Evolutionary conservation across 257 asterid genomes (phyloP).

Genomic region (Avicennia marina): DNA sequence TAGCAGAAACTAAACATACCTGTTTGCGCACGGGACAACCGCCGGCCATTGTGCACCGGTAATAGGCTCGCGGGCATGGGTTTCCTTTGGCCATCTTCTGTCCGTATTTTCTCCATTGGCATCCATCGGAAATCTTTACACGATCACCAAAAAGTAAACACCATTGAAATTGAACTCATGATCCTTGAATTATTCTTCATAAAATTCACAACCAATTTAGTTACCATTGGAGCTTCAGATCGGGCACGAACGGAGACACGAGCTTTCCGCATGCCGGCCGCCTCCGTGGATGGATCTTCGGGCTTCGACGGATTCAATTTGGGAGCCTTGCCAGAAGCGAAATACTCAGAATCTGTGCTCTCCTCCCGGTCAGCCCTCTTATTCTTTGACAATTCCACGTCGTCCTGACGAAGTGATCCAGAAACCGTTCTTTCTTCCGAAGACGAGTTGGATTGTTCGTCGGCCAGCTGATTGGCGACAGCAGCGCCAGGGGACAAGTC

Average conservation of each 20-base stretch:
- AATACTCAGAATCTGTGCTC: constrained; percentile 76
- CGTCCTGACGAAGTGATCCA: constrained; percentile 40
- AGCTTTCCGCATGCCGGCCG: constrained; percentile 88
- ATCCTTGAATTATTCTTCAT: too few relatives aligned
- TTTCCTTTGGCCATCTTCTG: constrained; percentile 97
- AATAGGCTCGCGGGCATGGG: constrained; percentile 94
- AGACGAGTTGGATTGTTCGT: constrained; percentile 44
- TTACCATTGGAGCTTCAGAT: constrained; percentile 91
- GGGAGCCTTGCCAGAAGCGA: constrained; percentile 30
- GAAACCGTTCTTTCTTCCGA: constrained; percentile 84
- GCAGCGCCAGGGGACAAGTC: constrained; percentile 27
- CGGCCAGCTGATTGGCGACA: too few relatives aligned
- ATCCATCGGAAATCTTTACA: constrained; percentile 89
- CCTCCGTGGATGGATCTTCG: constrained; percentile 47
- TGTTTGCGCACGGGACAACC: constrained; percentile 98
- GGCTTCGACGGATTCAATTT: constrained; percentile 25
- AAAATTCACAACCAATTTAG: too few relatives aligned
- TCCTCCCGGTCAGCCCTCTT: constrained; percentile 59
- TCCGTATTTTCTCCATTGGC: constrained; percentile 98
- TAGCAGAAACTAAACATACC: too few relatives aligned
- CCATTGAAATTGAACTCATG: too few relatives aligned
- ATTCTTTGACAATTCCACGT: constrained; percentile 5
- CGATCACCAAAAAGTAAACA: too few relatives aligned
- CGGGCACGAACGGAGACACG: constrained; percentile 99
- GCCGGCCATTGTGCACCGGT: constrained; percentile 89